Conservation (phyloP, 2,329 filamentous ascomycete genomes). For the Graphilbum sp. region DNA sequence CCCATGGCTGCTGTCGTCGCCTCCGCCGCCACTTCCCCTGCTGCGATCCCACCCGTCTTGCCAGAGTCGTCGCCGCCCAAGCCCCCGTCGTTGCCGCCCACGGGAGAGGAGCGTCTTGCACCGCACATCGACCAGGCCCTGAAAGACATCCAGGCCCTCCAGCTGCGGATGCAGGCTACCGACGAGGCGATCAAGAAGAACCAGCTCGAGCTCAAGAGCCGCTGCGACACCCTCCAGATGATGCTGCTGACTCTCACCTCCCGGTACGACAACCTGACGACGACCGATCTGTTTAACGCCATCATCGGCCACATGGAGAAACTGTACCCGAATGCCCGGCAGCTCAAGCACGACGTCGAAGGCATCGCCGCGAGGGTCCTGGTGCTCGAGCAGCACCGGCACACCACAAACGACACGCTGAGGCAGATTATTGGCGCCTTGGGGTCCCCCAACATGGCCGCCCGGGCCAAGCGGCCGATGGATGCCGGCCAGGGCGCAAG, state of each 20-base stretch:
- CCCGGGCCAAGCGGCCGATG: too few species aligned
- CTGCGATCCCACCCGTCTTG: too few species aligned
- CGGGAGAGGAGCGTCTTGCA: too few species aligned
- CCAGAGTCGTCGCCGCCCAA: background rate
- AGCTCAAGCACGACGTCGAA: slow-evolving; percentile 7
- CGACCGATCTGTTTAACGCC: slow-evolving; percentile 22
- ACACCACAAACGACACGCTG: too few species aligned
- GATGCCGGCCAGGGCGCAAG: too few species aligned
- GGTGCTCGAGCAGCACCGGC: background rate
- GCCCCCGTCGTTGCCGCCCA: background rate
- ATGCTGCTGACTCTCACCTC: slow-evolving; percentile 23
- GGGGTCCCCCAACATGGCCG: too few species aligned
- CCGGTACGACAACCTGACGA: slow-evolving; percentile 32
- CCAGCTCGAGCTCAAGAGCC: slow-evolving; percentile 13
- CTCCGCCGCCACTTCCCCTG: too few species aligned
- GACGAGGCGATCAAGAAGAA: slow-evolving; percentile 4
- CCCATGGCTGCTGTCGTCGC: too few species aligned
- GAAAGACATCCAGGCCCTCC: background rate
- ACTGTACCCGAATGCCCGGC: slow-evolving; percentile 12
- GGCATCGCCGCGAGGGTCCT: background rate
- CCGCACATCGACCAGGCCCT: background rate
- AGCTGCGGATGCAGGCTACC: background rate
- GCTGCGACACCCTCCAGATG: slow-evolving; percentile 18
- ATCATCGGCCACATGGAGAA: slow-evolving; percentile 22
- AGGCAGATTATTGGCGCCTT: background rate